These are phyloP conservation scores for Colletotrichum sp. DNA, from an alignment of 2,329 filamentous ascomycete species.

Conservation along the genomic window DNA sequence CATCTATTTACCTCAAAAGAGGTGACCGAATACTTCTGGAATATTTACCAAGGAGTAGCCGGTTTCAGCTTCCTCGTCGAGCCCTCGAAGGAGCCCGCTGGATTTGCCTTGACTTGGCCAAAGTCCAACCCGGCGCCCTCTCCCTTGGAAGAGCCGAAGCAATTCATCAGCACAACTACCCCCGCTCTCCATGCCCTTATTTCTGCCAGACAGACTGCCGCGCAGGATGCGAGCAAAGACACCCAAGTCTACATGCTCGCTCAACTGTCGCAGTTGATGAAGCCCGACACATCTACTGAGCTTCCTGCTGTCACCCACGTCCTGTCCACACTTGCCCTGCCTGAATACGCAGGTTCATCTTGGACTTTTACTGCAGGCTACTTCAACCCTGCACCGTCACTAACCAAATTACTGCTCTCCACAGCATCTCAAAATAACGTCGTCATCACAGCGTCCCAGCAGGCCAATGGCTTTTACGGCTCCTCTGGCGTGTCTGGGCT, in stretches of 20 bases:
- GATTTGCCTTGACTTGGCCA: slow-evolving; percentile 76
- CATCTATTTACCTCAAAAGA: slow-evolving; percentile 84
- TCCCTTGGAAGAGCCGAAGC: slow-evolving; percentile 71
- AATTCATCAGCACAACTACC: slow-evolving; percentile 74
- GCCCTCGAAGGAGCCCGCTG: slow-evolving; percentile 60
- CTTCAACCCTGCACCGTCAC: slow-evolving; percentile 91
- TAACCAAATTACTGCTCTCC: slow-evolving; percentile 79
- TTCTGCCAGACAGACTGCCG: slow-evolving; percentile 43
- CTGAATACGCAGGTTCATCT: slow-evolving; percentile 69
- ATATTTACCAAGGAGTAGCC: slow-evolving; percentile 77
- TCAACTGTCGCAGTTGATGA: slow-evolving; percentile 85
- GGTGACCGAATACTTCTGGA: slow-evolving; percentile 81
- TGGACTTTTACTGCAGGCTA: slow-evolving; percentile 99
- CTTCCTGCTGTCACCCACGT: slow-evolving; percentile 80
- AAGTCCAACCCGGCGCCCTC: slow-evolving; percentile 73
- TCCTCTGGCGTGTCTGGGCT: slow-evolving; percentile 88
- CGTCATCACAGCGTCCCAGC: slow-evolving; percentile 89
- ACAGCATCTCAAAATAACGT: slow-evolving; percentile 74
- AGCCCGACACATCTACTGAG: slow-evolving; percentile 84
- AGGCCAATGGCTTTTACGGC: slow-evolving; percentile 94
- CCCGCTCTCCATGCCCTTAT: slow-evolving; percentile 70
- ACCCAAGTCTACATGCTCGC: slow-evolving; percentile 86
- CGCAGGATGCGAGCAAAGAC: slow-evolving; percentile 39
- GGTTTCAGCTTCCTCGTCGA: slow-evolving; percentile 82
- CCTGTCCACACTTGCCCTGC: slow-evolving; percentile 67